Percentiles rank a stretch among this genome's conserved stretches.
Conservation (phyloP, 768 basidiomycete genomes). For the Mrakia blollopis region DNA sequence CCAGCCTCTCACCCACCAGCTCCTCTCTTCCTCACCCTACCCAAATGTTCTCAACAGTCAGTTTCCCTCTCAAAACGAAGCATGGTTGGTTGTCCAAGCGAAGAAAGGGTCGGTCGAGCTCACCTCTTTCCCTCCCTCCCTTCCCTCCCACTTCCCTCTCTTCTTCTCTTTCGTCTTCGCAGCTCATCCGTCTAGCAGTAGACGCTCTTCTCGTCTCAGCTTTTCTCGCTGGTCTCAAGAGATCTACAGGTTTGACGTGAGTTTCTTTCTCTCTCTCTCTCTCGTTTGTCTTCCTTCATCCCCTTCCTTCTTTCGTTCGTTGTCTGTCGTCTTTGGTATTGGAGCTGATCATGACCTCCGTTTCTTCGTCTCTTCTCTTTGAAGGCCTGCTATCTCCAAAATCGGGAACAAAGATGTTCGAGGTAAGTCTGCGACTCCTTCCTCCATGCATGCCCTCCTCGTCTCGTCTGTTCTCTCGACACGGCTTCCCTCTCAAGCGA, state of each 20-base stretch:
- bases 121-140: not conserved
- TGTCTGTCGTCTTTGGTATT: too few species aligned
- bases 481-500: not conserved
- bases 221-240: constrained; percentile 75
- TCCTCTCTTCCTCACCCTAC: too few species aligned
- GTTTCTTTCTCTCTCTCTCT: constrained; percentile 39
- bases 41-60: too few species aligned
- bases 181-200: constrained; percentile 64
- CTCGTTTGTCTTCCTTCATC: not conserved
- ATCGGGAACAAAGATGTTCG: constrained; percentile 86
- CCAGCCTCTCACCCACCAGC: too few species aligned
- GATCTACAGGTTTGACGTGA: constrained; percentile 80
- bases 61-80: too few species aligned
- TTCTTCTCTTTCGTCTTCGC: not conserved
- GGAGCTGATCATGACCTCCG: too few species aligned
- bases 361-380: not conserved
- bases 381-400: constrained; percentile 65
- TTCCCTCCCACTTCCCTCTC: not conserved
- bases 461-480: too few species aligned
- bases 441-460: not conserved
- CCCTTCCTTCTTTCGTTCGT: not conserved
- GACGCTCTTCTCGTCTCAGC: constrained; percentile 75
- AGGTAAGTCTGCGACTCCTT: constrained; percentile 54
- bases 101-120: not conserved
- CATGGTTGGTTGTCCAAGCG: too few species aligned